phyloP scores from a whole-genome alignment of 108 stramenopile species.

The Craspedostauros australis region DNA sequence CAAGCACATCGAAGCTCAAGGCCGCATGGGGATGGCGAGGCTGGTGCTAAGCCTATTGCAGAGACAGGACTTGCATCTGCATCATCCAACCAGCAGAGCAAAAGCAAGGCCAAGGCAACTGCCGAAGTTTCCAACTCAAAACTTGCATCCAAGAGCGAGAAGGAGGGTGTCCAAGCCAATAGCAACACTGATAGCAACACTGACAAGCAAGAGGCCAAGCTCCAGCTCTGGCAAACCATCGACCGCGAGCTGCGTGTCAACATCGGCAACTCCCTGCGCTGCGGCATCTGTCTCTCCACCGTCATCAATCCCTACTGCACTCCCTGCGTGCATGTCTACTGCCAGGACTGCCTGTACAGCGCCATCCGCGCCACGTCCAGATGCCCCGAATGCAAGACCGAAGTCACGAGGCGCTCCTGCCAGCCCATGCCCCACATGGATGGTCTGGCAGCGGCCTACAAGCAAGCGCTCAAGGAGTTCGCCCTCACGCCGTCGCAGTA shows the following conservation, averaged over 20 bases:
- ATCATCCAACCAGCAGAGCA: too few relatives aligned
- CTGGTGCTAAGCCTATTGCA: too few relatives aligned
- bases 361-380: slow-evolving; percentile 20
- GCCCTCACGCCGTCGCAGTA: slow-evolving; percentile 47
- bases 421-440: slow-evolving; percentile 32
- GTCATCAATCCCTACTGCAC: slow-evolving; percentile 15
- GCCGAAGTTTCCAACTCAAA: too few relatives aligned
- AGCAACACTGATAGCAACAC: too few relatives aligned
- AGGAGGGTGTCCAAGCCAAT: too few relatives aligned
- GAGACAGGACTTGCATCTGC: too few relatives aligned
- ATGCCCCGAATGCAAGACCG: slow-evolving; percentile 60
- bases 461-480: slow-evolving; percentile 40
- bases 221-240: slow-evolving; percentile 12
- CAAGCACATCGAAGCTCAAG: too few relatives aligned
- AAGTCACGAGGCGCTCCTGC: slow-evolving; percentile 24
- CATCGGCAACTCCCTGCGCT: slow-evolving; percentile 26
- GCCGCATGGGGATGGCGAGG: too few relatives aligned
- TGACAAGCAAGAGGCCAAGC: too few relatives aligned
- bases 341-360: slow-evolving; percentile 42
- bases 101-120: too few relatives aligned
- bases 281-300: slow-evolving; percentile 31
- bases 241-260: slow-evolving; percentile 26
- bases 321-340: slow-evolving; percentile 66
- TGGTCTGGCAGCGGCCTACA: slow-evolving; percentile 44
- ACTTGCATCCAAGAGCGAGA: too few relatives aligned